Evolutionary conservation across 1,139 yeast species (phyloP), one percentile per base, ranked within the genome.

Genomic region (Hyphopichia khmerensis): DNA sequence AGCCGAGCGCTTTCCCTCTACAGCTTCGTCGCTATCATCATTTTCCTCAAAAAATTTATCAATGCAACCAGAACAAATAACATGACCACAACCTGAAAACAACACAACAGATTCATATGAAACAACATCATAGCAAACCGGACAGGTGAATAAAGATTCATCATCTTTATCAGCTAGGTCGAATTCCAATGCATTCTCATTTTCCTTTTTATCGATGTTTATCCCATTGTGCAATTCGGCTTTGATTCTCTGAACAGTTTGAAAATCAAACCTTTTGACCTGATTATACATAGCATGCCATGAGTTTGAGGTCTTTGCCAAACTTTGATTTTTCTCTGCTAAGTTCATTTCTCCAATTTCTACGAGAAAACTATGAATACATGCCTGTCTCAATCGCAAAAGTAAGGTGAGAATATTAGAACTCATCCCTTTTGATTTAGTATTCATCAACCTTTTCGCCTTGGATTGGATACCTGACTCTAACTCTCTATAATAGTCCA

Each of bases 351-450:
- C 79, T 21, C 91, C 91, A 42, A 86, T 70, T 47, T 80, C 79
- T 32, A 89, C 93, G 44, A 93, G 68, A 52, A 78, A 83, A 35
- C 84, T 80, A 62, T 93, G 98, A 53, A 91, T 84, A 58, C 97
- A 88, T 2, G 96, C 95, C 64, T 93, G 98, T 47, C 99, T 75
- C 52, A 93, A 71, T 40, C 98, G 75, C 38, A 91, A 66, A 46
- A 93, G 72, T 53, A 91, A 65, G 0, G 90, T 83, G 52, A 93
- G 75, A 43, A 89, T 82, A 44, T 77, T 77, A 4, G 85, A 75
- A 55, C 79, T 81, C 41, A 72, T 65, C 34, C 78, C 76, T 29
- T 44, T 45, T 41, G 56, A 49, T 2, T 53, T 48, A 13, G 62
- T 57, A 1, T 62, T 53, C 56, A 84, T 60, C 49, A 82, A 66